Evolutionary conservation across 768 basidiomycete genomes (phyloP).

Genomic region (Rickenella mellea): DNA sequence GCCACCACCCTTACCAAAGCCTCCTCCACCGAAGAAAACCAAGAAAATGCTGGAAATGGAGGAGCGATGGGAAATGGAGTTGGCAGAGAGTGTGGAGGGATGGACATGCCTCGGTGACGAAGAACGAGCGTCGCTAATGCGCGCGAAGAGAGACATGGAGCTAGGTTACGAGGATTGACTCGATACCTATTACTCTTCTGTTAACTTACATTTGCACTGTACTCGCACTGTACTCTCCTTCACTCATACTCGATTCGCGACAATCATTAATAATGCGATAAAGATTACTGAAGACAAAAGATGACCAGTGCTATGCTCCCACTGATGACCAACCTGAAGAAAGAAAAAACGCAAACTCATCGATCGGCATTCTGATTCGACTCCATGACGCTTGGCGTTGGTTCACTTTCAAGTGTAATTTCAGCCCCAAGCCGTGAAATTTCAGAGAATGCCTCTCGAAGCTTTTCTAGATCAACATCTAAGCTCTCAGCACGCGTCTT

Average conservation of each 20-base stretch:
- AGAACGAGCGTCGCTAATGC: conserved; percentile 44
- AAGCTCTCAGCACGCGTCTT: conserved; percentile 79
- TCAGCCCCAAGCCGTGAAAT: conserved; percentile 73
- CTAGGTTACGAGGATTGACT: conserved; percentile 42
- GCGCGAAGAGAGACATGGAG: conserved; percentile 55
- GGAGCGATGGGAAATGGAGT: conserved; percentile 74
- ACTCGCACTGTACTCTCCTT: no score
- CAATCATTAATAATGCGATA: no score
- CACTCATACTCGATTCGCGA: no score
- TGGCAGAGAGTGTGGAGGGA: conserved; percentile 64
- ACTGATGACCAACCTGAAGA: no score
- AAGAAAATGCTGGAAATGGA: conserved; percentile 72
- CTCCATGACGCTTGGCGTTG: no score
- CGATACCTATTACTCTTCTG: no score
- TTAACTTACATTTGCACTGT: not conserved
- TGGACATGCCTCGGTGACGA: conserved; percentile 39
- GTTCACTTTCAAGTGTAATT: conserved; percentile 42
- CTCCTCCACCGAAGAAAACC: conserved; percentile 65
- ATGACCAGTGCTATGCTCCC: no score
- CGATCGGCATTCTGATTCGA: no score
- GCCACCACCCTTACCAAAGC: conserved; percentile 61
- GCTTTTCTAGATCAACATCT: conserved; percentile 73
- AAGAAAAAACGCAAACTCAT: no score
- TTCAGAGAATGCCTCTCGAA: conserved; percentile 76
- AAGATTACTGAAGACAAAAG: no score